Evolutionary conservation across 805 yeast genomes (phyloP).

Genomic region (Hanseniaspora clermontiae): DNA sequence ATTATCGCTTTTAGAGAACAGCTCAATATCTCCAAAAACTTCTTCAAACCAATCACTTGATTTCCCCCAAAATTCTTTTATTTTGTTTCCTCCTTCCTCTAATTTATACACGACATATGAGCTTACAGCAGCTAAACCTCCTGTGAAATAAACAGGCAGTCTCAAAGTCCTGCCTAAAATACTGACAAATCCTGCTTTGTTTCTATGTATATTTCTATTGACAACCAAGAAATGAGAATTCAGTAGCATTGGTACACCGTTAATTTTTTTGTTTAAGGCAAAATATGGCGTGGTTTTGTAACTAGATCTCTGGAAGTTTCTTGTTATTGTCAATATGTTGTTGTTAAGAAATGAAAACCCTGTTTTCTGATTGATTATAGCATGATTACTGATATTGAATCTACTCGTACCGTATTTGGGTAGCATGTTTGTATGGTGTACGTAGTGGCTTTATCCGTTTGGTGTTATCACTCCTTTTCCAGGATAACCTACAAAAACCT

Average conservation of each 20-base stretch:
- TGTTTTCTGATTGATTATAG: not conserved
- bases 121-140: slow-evolving; percentile 88
- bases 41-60: slow-evolving; percentile 32
- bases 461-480: not conserved
- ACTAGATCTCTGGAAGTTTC: slow-evolving; percentile 6
- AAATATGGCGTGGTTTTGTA: slow-evolving; percentile 5
- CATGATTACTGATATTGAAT: not conserved
- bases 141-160: slow-evolving; percentile 75
- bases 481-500: too few species aligned
- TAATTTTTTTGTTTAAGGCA: not conserved
- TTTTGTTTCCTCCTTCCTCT: slow-evolving; percentile 49
- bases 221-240: not conserved
- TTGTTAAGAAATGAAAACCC: not conserved
- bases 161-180: slow-evolving; percentile 44
- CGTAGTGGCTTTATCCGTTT: not conserved
- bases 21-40: slow-evolving; percentile 17
- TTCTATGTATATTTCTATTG: not conserved
- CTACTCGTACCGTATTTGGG: not conserved
- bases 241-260: not conserved
- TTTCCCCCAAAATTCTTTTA: slow-evolving; percentile 51
- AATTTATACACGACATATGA: slow-evolving; percentile 85
- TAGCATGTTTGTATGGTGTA: not conserved
- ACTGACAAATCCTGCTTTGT: slow-evolving; percentile 26
- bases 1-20: slow-evolving; percentile 23
- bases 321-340: not conserved